Conservation (phyloP, 2,329 filamentous ascomycete species). For the Claviceps sp. region DNA sequence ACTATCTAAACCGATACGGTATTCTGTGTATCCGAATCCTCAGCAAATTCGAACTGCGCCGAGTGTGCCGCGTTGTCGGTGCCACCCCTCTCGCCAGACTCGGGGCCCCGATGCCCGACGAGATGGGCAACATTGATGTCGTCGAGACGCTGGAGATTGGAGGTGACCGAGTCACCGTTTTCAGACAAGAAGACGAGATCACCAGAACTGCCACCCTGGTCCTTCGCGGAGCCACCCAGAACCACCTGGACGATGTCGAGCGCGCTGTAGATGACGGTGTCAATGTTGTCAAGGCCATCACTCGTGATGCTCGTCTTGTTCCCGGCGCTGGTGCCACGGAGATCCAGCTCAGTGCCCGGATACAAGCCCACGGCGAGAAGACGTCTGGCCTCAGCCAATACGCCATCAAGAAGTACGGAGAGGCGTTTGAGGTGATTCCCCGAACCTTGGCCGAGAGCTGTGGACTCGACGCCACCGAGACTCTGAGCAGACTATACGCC, state of each 20-base stretch:
- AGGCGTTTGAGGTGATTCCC: slow-evolving; percentile 95
- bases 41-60: slow-evolving; percentile 93
- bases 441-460: slow-evolving; percentile 89
- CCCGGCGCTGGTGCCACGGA: slow-evolving; percentile 92
- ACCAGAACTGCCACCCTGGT: slow-evolving; percentile 92
- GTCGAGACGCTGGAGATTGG: slow-evolving; percentile 97
- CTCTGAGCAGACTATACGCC: slow-evolving; percentile 81
- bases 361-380: slow-evolving; percentile 81
- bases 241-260: slow-evolving; percentile 94
- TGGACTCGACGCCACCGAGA: slow-evolving; percentile 92
- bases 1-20: slow-evolving; percentile 95
- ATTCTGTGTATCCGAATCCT: slow-evolving; percentile 94
- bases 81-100: slow-evolving; percentile 92
- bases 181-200: slow-evolving; percentile 86
- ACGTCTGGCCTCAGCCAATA: slow-evolving; percentile 89
- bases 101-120: slow-evolving; percentile 97
- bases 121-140: slow-evolving; percentile 90
- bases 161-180: slow-evolving; percentile 94
- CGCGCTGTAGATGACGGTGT: slow-evolving; percentile 95
- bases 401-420: slow-evolving; percentile 92
- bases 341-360: slow-evolving; percentile 82
- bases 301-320: slow-evolving; percentile 78
- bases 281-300: slow-evolving; percentile 97
- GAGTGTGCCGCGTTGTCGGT: slow-evolving; percentile 89
- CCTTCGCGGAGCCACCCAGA: slow-evolving; percentile 89